Base-by-base conservation (phyloP, 2,329 filamentous ascomycete genomes). In the Neopestalotiopsis sp. region DNA sequence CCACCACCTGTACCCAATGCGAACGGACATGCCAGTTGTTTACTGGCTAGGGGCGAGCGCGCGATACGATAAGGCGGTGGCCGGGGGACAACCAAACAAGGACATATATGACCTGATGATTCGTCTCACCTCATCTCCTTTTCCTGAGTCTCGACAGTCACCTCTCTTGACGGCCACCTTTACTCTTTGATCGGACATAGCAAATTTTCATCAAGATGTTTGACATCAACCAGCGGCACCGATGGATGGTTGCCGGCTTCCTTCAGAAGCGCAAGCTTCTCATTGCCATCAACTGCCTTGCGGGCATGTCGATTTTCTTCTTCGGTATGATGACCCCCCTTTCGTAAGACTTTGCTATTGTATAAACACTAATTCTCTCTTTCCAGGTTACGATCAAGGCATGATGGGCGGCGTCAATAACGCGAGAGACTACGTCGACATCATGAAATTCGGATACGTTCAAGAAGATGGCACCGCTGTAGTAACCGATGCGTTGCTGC, bases 231-330 rank as follows among this genome's bases (percentile, higher is more conserved):
- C 45, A 52, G 45, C 45, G 45, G 45, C 45, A 52, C 14, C 17
- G n/a, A 9, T 52, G 45, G 45, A 52, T 52, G 45, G 76, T 77
- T n/a, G 77, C 76, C 64, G 77, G 78, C 68, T 65, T 76, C 69
- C 69, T 78, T 58, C 74, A 78, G 74, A 78, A 78, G 74, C 72
- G 72, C 3, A 68, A 72, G 70, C 73, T 78, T 4, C 72, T 78
- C 38, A 71, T 75, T 13, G 77, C 76, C 49, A 87, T 92, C 78
- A 91, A 91, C 76, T 85, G 84, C 62, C 81, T 92, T 14, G 90
- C 90, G 1, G 89, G 84, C 2, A 77, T 92, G 17, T 91, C 89
- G 17, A 92, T 91, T 71, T 89, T 92, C 78, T 91, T 92, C 82
- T 91, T 91, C 73, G 90, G 45, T 52, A 52, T 9, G n/a, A n/a